phyloP scores from a whole-genome alignment of 768 basidiomycete genomes.

The Boletus barrowsii region DNA sequence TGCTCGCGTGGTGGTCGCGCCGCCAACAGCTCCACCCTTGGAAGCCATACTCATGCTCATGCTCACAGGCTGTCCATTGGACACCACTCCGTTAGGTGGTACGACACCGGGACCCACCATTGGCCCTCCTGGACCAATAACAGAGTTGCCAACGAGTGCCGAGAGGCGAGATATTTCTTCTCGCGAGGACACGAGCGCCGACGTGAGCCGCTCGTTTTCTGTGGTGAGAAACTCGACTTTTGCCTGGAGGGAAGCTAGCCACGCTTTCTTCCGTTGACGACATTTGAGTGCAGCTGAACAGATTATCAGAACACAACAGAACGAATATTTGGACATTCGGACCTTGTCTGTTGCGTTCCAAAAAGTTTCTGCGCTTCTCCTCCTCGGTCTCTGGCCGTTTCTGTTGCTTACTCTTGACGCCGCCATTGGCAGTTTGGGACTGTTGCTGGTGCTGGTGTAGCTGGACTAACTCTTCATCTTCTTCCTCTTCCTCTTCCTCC shows the following conservation, averaged over 20 bases:
- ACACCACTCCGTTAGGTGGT: constrained; percentile 22
- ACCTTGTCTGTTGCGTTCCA: constrained; percentile 98
- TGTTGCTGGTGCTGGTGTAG: constrained; percentile 21
- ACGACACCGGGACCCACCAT: constrained; percentile 30
- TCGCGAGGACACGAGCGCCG: constrained; percentile 80
- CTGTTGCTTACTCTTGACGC: constrained; percentile 24
- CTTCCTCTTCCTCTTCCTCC: constrained; percentile 40
- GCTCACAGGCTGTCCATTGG: constrained; percentile 39
- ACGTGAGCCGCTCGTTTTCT: constrained; percentile 92
- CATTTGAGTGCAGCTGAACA: constrained; percentile 91
- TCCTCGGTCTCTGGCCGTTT: constrained; percentile 97
- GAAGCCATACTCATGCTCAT: constrained; percentile 41
- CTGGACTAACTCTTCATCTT: no score
- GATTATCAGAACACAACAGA: constrained; percentile 3
- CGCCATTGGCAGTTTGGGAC: constrained; percentile 2
- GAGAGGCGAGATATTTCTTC: constrained; percentile 89
- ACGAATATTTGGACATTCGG: not conserved
- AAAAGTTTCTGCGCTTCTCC: constrained; percentile 94
- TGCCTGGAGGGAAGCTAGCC: constrained; percentile 88
- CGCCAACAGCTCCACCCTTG: constrained; percentile 34
- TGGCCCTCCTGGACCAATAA: constrained; percentile 42
- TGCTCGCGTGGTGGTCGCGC: constrained; percentile 30
- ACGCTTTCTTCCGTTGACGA: constrained; percentile 98
- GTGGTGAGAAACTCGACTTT: constrained; percentile 90
- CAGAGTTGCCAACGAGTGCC: constrained; percentile 65